A percentile compares a stretch with the other conserved stretches of the same genome.
These are phyloP conservation scores for Nakaseomyces delphensis DNA, from an alignment of 1,139 yeast genomes.

Conservation along the genomic window DNA sequence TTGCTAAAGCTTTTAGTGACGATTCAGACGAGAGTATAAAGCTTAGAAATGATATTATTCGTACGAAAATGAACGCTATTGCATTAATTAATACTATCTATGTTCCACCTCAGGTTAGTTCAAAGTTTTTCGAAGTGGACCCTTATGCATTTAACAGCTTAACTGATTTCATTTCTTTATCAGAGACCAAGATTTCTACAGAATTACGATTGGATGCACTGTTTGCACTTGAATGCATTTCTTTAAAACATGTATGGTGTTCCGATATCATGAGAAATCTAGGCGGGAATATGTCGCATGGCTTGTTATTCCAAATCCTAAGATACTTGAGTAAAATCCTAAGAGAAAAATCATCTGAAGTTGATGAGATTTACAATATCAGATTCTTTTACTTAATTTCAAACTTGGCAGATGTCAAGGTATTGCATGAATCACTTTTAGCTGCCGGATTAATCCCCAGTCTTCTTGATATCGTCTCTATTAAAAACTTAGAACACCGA, in stretches of 20 bases:
- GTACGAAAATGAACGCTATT: constrained; percentile 58
- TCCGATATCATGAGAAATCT: constrained; percentile 71
- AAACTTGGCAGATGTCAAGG: constrained; percentile 47
- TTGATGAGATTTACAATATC: constrained; percentile 44
- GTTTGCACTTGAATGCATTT: constrained; percentile 61
- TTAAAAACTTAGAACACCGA: constrained; percentile 42
- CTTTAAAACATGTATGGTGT: constrained; percentile 63
- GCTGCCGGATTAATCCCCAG: constrained; percentile 69
- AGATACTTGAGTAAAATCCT: constrained; percentile 48
- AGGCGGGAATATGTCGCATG: constrained; percentile 88
- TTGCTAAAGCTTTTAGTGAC: constrained; percentile 65
- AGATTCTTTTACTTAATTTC: constrained; percentile 52
- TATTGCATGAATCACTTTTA: constrained; percentile 41
- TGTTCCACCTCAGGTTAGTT: constrained; percentile 42
- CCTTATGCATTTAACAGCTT: constrained; percentile 66
- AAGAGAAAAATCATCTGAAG: constrained; percentile 29
- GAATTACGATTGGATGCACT: constrained; percentile 53
- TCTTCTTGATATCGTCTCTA: constrained; percentile 51
- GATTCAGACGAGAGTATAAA: constrained; percentile 46
- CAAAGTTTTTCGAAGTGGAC: constrained; percentile 62
- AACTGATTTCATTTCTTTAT: constrained; percentile 60
- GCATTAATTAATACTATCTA: constrained; percentile 51
- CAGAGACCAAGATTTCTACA: constrained; percentile 39
- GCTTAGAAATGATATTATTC: constrained; percentile 51
- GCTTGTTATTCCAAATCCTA: constrained; percentile 64